phyloP scores from a whole-genome alignment of 257 asterid genomes.

The Solanum piurae region DNA sequence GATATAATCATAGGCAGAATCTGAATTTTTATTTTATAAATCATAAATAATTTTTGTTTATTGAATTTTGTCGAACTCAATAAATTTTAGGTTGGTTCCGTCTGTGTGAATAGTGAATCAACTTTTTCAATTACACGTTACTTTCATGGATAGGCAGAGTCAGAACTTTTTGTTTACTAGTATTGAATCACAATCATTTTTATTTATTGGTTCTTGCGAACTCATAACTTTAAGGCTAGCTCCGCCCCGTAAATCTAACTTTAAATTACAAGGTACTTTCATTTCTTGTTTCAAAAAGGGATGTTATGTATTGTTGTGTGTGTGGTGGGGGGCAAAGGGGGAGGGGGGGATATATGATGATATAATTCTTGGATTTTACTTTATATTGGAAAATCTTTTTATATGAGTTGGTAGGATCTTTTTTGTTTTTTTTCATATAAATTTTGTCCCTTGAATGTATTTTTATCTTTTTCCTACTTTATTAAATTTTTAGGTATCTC shows the following conservation, averaged over 20 bases:
- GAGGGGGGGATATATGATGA: not conserved
- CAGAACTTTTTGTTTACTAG: not conserved
- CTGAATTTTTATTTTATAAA: not conserved
- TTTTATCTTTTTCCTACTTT: not conserved
- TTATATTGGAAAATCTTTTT: not conserved
- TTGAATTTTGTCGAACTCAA: not conserved
- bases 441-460: slow-evolving; percentile 3
- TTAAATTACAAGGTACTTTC: not conserved
- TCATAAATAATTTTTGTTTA: not conserved
- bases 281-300: slow-evolving; percentile 6
- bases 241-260: not conserved
- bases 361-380: slow-evolving; percentile 5
- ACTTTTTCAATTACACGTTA: not conserved
- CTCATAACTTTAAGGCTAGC: not conserved
- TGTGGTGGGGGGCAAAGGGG: not conserved
- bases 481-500: slow-evolving; percentile 6
- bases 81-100: not conserved
- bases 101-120: not conserved
- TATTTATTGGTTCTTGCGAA: not conserved
- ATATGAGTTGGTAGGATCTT: slow-evolving; percentile 7
- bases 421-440: not conserved
- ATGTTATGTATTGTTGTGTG: not conserved
- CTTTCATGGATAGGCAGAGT: not conserved
- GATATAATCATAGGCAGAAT: not conserved
- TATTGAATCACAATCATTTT: not conserved